A percentile compares a stretch with the other conserved stretches of the same genome.
These are phyloP conservation scores for Irpex sp. DNA, from an alignment of 1,284 basidiomycete genomes.

Conservation along the genomic window DNA sequence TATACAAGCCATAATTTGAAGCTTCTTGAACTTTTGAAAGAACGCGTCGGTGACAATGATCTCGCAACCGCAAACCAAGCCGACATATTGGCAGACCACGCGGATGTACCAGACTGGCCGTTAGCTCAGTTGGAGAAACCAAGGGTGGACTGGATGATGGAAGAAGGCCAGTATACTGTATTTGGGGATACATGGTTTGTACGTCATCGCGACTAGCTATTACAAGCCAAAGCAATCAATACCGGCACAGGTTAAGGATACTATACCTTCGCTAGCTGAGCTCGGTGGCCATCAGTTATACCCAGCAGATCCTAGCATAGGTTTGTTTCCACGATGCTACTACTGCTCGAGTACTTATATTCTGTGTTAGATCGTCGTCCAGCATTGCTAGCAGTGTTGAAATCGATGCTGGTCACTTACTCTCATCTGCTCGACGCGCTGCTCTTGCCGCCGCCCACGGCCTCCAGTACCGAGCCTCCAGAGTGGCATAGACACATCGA, in stretches of 20 bases:
- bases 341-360: too few relatives aligned
- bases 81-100: slow-evolving; percentile 59
- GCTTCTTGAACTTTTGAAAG: slow-evolving; percentile 55
- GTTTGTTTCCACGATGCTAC: slow-evolving; percentile 31
- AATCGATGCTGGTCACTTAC: slow-evolving; percentile 68
- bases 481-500: slow-evolving; percentile 71
- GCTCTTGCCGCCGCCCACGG: slow-evolving; percentile 56
- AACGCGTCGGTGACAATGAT: slow-evolving; percentile 42
- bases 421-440: slow-evolving; percentile 61
- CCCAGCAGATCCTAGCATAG: slow-evolving; percentile 61
- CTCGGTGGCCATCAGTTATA: slow-evolving; percentile 70
- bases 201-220: slow-evolving; percentile 19
- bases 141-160: slow-evolving; percentile 77
- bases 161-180: slow-evolving; percentile 64
- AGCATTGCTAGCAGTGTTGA: slow-evolving; percentile 60
- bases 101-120: slow-evolving; percentile 70
- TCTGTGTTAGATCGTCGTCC: slow-evolving; percentile 60
- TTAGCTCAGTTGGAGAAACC: slow-evolving; percentile 72
- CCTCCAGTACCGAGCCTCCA: slow-evolving; percentile 41
- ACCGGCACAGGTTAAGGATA: slow-evolving; percentile 61
- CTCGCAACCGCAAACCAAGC: slow-evolving; percentile 47
- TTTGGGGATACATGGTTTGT: slow-evolving; percentile 85
- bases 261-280: slow-evolving; percentile 68
- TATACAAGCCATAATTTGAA: slow-evolving; percentile 68
- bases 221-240: neutral